These are phyloP conservation scores for Botryobasidium botryosum DNA, from an alignment of 768 basidiomycete species.

Conservation along the genomic window DNA sequence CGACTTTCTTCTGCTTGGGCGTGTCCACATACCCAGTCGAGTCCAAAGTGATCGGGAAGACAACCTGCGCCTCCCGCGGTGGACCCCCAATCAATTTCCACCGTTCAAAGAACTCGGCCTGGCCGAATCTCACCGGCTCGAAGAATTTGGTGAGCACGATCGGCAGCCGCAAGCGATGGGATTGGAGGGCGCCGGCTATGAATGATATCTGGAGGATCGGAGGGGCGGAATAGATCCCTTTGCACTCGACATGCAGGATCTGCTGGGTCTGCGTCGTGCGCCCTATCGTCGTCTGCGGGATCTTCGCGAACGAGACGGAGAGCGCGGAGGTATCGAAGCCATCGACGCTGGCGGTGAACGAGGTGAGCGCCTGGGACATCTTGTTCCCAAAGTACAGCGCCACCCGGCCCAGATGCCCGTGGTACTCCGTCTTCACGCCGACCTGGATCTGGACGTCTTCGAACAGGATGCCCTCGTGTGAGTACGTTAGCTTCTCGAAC, in stretches of 20 bases:
- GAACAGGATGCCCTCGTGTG: slow-evolving; percentile 76
- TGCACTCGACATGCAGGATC: slow-evolving; percentile 88
- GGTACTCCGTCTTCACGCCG: slow-evolving; percentile 91
- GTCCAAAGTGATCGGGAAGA: slow-evolving; percentile 68
- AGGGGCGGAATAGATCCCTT: slow-evolving; percentile 55
- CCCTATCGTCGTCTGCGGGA: slow-evolving; percentile 65
- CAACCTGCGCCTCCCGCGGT: slow-evolving; percentile 75
- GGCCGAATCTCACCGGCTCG: slow-evolving; percentile 74
- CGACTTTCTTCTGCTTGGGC: slow-evolving; percentile 51
- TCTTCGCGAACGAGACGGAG: slow-evolving; percentile 74
- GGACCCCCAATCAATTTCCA: slow-evolving; percentile 97
- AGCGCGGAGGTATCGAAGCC: slow-evolving; percentile 60
- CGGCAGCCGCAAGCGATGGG: slow-evolving; percentile 67
- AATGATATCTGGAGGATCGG: slow-evolving; percentile 81
- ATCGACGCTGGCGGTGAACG: slow-evolving; percentile 72
- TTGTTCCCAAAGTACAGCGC: slow-evolving; percentile 97
- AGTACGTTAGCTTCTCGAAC: slow-evolving; percentile 71
- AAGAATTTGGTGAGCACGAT: slow-evolving; percentile 84
- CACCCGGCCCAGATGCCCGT: slow-evolving; percentile 83
- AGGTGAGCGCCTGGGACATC: slow-evolving; percentile 68
- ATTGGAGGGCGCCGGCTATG: slow-evolving; percentile 81
- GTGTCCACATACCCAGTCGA: slow-evolving; percentile 56
- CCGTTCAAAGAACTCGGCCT: slow-evolving; percentile 85
- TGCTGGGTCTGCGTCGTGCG: slow-evolving; percentile 85
- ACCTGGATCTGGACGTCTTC: slow-evolving; percentile 94